Evolutionary conservation across 305 asterid genomes (phyloP).

Genomic region (Vinca major): DNA sequence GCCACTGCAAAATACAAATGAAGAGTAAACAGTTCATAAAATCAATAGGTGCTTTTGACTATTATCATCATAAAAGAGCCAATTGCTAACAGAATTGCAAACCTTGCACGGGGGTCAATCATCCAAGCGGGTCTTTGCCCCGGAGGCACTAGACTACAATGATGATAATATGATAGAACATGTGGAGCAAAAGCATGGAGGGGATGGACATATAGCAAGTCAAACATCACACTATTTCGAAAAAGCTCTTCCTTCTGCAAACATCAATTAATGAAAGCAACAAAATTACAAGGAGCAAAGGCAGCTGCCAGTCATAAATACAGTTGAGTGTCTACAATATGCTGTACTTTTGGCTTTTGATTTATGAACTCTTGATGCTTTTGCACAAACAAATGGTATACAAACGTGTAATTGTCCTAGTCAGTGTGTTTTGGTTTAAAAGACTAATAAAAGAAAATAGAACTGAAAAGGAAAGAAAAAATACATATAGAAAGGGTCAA

Average conservation of each 20-base stretch:
- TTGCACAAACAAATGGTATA: background rate
- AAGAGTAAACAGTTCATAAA: conserved; percentile 15
- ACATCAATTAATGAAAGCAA: conserved; percentile 13
- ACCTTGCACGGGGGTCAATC: conserved; percentile 61
- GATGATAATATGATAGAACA: conserved; percentile 47
- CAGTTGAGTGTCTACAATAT: background rate
- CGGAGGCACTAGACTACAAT: conserved; percentile 24
- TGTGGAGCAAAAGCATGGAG: conserved; percentile 57
- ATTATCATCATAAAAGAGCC: background rate
- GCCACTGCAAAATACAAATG: conserved; percentile 41
- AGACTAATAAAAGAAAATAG: too few relatives aligned
- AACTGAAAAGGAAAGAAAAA: background rate
- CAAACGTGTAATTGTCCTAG: too few relatives aligned
- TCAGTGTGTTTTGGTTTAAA: too few relatives aligned
- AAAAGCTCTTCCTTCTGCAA: conserved; percentile 73
- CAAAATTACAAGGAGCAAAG: background rate
- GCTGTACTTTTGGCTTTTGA: background rate
- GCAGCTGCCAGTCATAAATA: background rate
- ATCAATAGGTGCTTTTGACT: background rate
- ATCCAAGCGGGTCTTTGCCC: conserved; percentile 36
- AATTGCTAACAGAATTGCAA: conserved; percentile 23
- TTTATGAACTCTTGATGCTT: background rate
- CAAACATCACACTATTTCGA: conserved; percentile 72
- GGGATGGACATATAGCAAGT: conserved; percentile 73
- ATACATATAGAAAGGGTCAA: background rate